phyloP scores from a whole-genome alignment of 257 asterid genomes.

The Voacanga thouarsii region DNA sequence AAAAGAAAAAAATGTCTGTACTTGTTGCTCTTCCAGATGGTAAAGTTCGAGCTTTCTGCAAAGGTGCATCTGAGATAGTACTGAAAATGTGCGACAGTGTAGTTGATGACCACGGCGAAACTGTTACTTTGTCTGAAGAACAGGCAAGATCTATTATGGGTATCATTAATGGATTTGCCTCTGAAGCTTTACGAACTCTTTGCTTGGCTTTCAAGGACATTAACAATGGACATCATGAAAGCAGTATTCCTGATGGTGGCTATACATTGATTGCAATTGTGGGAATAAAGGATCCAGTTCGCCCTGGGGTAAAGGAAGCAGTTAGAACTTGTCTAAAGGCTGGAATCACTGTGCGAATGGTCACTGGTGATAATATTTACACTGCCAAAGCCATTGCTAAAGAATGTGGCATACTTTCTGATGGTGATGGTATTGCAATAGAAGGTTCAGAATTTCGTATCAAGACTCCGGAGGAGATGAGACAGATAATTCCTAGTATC shows the following conservation, averaged over 20 bases:
- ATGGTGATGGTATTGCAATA: conserved; percentile 58
- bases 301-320: conserved; percentile 88
- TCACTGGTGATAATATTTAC: conserved; percentile 91
- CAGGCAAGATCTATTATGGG: conserved; percentile 32
- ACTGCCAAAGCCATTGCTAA: conserved; percentile 95
- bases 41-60: conserved; percentile 67
- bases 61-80: conserved; percentile 97
- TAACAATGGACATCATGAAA: conserved; percentile 34
- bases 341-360: conserved; percentile 90
- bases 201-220: conserved; percentile 84
- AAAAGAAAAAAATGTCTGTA: conserved; percentile 90
- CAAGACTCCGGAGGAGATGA: conserved; percentile 62
- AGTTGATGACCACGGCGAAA: conserved; percentile 59
- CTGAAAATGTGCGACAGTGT: conserved; percentile 56
- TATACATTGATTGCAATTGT: conserved; percentile 76
- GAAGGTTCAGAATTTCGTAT: conserved; percentile 83
- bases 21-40: conserved; percentile 74
- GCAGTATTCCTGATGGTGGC: conserved; percentile 61
- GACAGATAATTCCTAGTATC: conserved; percentile 62
- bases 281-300: conserved; percentile 97
- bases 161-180: conserved; percentile 68
- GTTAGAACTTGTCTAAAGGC: conserved; percentile 80
- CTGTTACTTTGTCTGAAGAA: conserved; percentile 60
- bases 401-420: conserved; percentile 88
- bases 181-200: conserved; percentile 85